Conservation (phyloP, 306 rosid species). For the Cajanus cajan region DNA sequence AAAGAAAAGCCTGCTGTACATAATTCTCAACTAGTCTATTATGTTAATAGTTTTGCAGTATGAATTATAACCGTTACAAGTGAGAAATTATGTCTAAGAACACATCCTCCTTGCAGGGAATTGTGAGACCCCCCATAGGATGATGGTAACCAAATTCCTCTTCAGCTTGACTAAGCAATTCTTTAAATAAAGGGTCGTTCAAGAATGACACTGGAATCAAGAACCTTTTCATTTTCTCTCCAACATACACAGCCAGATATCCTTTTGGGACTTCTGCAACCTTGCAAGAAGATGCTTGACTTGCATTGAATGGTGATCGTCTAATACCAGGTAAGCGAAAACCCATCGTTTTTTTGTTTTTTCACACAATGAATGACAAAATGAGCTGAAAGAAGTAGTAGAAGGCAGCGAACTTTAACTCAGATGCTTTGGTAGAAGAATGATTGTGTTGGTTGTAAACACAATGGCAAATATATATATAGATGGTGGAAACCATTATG, state of each 20-base stretch:
- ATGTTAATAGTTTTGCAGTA: not conserved
- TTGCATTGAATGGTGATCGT: slow-evolving; percentile 22
- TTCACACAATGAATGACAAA: not conserved
- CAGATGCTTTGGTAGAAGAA: not conserved
- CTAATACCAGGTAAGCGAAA: slow-evolving; percentile 34
- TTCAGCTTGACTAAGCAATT: slow-evolving; percentile 39
- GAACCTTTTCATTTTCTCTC: slow-evolving; percentile 43
- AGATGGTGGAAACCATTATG: not conserved
- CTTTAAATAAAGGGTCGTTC: slow-evolving; percentile 43
- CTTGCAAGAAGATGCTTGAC: slow-evolving; percentile 10
- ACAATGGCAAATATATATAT: not conserved
- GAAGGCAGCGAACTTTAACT: not conserved
- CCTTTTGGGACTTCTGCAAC: slow-evolving; percentile 44
- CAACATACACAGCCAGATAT: slow-evolving; percentile 52
- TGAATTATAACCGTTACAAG: slow-evolving; percentile 20
- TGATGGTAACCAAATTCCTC: slow-evolving; percentile 52
- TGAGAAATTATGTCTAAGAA: slow-evolving; percentile 39
- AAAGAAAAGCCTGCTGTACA: not conserved
- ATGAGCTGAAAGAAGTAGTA: slow-evolving; percentile 1
- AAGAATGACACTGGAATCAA: slow-evolving; percentile 46
- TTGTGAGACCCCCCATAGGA: slow-evolving; percentile 54
- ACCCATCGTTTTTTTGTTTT: slow-evolving; percentile 35
- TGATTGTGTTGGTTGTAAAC: slow-evolving; percentile 25
- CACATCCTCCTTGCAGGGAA: slow-evolving; percentile 47
- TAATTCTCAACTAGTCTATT: slow-evolving; percentile 13